Evolutionary conservation across 441 rosid genomes (phyloP).

Genomic region (Macaranga tanarius): DNA sequence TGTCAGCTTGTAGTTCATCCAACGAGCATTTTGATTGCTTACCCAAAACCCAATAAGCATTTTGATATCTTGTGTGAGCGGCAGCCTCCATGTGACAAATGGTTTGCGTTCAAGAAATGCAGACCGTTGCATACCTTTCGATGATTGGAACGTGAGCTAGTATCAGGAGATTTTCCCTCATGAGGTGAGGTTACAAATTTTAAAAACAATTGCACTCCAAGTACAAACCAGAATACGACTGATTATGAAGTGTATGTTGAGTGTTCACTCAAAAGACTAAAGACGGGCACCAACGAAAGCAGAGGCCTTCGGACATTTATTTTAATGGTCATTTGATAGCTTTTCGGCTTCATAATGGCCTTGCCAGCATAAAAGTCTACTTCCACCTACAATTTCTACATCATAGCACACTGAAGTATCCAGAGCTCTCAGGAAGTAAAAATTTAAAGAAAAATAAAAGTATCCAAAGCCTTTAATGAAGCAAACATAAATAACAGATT

Average conservation of each 20-base stretch:
- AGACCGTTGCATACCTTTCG: background rate
- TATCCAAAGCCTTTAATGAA: background rate
- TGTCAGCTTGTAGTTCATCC: background rate
- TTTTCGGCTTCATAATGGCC: background rate
- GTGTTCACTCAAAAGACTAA: background rate
- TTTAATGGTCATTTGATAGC: background rate
- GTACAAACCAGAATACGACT: background rate
- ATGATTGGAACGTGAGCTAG: background rate
- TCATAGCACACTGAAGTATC: background rate
- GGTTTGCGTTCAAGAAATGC: background rate
- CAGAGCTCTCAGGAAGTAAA: background rate
- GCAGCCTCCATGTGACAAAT: background rate
- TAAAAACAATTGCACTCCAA: background rate
- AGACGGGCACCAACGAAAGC: background rate
- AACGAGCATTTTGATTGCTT: background rate
- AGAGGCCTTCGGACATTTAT: background rate
- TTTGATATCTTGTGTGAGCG: no score
- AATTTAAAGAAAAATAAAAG: background rate
- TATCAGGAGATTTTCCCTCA: background rate
- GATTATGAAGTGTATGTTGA: background rate
- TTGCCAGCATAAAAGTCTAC: background rate
- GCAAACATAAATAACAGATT: slow-evolving; percentile 9
- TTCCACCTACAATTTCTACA: slow-evolving; percentile 8
- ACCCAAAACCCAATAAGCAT: no score
- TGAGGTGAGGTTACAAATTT: background rate